A percentile compares a stretch with the other conserved stretches of the same genome.
These are phyloP conservation scores for Arthonia radiata DNA, from an alignment of 495 filamentous ascomycete genomes.

Conservation along the genomic window DNA sequence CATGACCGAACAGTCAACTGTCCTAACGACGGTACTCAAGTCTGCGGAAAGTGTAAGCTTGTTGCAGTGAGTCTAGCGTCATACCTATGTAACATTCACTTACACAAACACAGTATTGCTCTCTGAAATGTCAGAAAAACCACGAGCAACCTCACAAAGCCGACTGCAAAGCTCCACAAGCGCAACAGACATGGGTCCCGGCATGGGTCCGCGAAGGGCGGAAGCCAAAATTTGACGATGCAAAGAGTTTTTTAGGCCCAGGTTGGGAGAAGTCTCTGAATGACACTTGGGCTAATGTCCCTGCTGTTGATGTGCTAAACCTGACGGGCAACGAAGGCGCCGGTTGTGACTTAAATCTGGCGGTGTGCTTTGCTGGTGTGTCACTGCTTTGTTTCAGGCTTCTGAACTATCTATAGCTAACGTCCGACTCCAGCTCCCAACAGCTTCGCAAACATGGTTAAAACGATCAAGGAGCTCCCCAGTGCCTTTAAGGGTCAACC, in stretches of 20 bases:
- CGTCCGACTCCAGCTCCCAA: constrained; percentile 16
- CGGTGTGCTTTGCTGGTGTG: constrained; percentile 18
- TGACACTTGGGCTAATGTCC: constrained; percentile 6
- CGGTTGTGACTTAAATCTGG: constrained; percentile 9
- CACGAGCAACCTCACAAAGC: no score
- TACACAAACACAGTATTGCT: no score
- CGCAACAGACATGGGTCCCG: constrained; percentile 11
- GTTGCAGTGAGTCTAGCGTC: no score
- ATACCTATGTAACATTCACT: no score
- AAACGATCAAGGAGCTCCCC: constrained; percentile 15
- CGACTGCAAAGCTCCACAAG: constrained; percentile 11
- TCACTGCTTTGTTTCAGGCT: no score
- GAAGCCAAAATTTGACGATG: constrained; percentile 8
- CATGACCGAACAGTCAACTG: no score
- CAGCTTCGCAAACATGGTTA: constrained; percentile 20
- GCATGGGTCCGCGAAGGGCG: constrained; percentile 8
- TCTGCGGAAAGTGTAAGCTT: no score
- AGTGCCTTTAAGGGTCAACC: constrained; percentile 7
- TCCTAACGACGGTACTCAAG: no score
- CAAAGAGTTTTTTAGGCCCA: neutral
- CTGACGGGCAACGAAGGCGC: constrained; percentile 1
- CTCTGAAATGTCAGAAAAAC: no score
- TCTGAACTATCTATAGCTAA: no score
- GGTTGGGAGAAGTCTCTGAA: constrained; percentile 6
- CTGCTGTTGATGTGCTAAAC: constrained; percentile 1